Percentiles rank a stretch among this genome's conserved stretches.
Conservation (phyloP, 208 protist genomes). For the Wallacemonas sp. region DNA sequence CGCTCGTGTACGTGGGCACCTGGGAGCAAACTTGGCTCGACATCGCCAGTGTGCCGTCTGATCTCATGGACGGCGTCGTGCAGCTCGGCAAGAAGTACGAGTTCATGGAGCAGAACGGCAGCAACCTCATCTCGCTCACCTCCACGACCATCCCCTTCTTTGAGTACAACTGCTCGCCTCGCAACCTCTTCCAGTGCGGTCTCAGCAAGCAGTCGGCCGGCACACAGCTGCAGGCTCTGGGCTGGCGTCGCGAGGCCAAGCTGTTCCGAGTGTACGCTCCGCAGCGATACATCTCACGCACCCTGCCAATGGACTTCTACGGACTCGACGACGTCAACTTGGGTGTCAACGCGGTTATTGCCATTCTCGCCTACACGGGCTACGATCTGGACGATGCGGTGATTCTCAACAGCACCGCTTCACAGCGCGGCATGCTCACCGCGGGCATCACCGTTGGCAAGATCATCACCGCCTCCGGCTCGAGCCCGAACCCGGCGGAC, state of each 20-base stretch:
- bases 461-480: constrained; percentile 59
- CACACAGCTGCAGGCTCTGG: constrained; percentile 91
- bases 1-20: constrained; percentile 92
- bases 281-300: constrained; percentile 97
- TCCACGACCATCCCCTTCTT: constrained; percentile 99
- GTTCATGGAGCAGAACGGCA: constrained; percentile 96
- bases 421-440: constrained; percentile 98
- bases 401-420: constrained; percentile 98
- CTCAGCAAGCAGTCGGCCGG: constrained; percentile 99
- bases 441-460: constrained; percentile 95
- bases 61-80: constrained; percentile 78
- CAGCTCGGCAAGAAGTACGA: constrained; percentile 83
- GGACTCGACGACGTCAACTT: constrained; percentile 97
- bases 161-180: constrained; percentile 99
- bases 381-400: constrained; percentile 99
- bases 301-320: constrained; percentile 92
- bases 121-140: constrained; percentile 96
- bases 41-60: constrained; percentile 92
- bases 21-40: constrained; percentile 98
- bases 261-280: constrained; percentile 96
- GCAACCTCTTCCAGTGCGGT: constrained; percentile 99
- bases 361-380: constrained; percentile 99
- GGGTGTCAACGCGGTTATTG: constrained; percentile 99
- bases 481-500: constrained; percentile 44
- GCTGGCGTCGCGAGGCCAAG: constrained; percentile 98